These are phyloP conservation scores for Paecilomyces sp. DNA, from an alignment of 2,329 filamentous ascomycete species.

Conservation along the genomic window DNA sequence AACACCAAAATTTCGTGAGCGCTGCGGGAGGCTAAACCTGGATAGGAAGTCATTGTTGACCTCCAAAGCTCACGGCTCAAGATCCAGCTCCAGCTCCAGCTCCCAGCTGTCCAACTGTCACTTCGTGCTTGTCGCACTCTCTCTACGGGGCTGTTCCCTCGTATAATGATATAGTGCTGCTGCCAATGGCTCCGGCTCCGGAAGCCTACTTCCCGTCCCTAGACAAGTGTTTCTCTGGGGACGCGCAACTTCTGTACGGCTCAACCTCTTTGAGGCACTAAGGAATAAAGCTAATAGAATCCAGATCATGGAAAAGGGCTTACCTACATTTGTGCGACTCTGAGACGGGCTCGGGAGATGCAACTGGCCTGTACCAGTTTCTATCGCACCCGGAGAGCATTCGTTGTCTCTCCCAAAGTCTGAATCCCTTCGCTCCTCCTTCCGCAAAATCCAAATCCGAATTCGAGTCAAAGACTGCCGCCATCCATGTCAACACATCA, in stretches of 20 bases:
- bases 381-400: slow-evolving; percentile 63
- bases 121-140: slow-evolving; percentile 4
- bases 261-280: slow-evolving; percentile 1
- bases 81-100: slow-evolving; percentile 19
- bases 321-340: slow-evolving; percentile 45
- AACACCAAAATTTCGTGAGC: slow-evolving; percentile 8
- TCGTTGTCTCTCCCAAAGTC: slow-evolving; percentile 60
- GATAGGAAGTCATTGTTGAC: slow-evolving; percentile 33
- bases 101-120: slow-evolving; percentile 10
- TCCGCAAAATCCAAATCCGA: slow-evolving; percentile 58
- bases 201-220: slow-evolving; percentile 78
- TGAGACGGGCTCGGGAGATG: slow-evolving; percentile 43
- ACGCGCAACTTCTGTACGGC: slow-evolving; percentile 67
- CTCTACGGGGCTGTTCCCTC: slow-evolving; percentile 3
- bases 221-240: slow-evolving; percentile 75
- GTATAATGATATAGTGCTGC: slow-evolving; percentile 34
- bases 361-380: slow-evolving; percentile 57
- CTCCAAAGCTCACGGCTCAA: slow-evolving; percentile 15
- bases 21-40: slow-evolving; percentile 23
- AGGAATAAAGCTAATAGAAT: slow-evolving; percentile 14
- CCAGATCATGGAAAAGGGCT: slow-evolving; percentile 54
- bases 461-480: slow-evolving; percentile 79
- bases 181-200: slow-evolving; percentile 60
- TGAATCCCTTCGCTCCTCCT: slow-evolving; percentile 59
- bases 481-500: slow-evolving; percentile 71